Conservation (phyloP, 495 filamentous ascomycete genomes). For the Pyronema domesticum region DNA sequence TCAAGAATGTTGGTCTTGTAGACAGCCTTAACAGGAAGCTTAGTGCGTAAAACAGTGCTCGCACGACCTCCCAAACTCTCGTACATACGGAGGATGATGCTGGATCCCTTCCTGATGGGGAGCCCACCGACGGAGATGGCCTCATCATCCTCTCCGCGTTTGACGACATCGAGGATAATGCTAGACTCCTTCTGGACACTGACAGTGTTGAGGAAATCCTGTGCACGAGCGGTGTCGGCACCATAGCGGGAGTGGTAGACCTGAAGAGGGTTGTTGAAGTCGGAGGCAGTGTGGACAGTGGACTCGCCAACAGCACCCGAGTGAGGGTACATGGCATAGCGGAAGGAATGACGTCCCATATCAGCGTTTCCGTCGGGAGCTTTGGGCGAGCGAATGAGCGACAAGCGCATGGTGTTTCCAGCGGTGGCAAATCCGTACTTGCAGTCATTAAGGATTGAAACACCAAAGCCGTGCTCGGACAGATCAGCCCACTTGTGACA, state of each 20-base stretch:
- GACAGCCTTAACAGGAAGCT: conserved; percentile 51
- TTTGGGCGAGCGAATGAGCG: conserved; percentile 78
- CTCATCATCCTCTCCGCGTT: conserved; percentile 80
- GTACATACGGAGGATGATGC: conserved; percentile 68
- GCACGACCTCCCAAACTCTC: conserved; percentile 77
- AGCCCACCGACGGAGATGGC: conserved; percentile 63
- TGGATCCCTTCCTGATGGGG: conserved; percentile 47
- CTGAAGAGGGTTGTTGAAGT: conserved; percentile 72
- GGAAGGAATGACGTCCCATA: conserved; percentile 79
- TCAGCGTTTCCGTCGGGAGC: conserved; percentile 91
- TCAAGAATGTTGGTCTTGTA: conserved; percentile 67
- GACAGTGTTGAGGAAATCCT: conserved; percentile 22
- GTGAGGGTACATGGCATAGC: conserved; percentile 86
- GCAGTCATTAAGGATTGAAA: conserved; percentile 84
- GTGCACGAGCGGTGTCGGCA: neutral
- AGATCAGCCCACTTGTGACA: conserved; percentile 96
- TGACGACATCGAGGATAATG: conserved; percentile 33
- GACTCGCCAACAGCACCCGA: conserved; percentile 45
- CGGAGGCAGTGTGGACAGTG: conserved; percentile 66
- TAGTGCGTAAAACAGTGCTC: conserved; percentile 45
- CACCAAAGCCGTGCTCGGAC: conserved; percentile 78
- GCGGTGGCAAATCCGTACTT: conserved; percentile 92
- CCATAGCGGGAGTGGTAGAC: conserved; percentile 14
- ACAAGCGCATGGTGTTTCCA: conserved; percentile 84
- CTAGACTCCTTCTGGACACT: conserved; percentile 23